Base-by-base conservation (phyloP, 257 asterid genomes). In the Mitragyna speciosa region DNA sequence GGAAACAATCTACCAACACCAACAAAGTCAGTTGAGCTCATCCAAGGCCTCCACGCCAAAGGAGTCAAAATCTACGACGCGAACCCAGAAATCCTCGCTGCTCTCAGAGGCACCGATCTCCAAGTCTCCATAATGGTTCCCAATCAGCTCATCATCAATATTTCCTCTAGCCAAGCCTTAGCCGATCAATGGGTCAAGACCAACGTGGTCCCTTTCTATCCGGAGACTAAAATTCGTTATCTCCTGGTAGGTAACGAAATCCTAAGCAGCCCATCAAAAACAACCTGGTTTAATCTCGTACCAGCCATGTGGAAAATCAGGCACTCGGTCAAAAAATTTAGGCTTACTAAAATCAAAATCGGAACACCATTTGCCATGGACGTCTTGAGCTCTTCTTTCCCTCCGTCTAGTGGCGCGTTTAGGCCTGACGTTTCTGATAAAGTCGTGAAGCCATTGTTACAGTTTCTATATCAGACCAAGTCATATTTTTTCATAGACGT, bases 281-380 rank as follows among this genome's bases (percentile, higher is more conserved):
- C 97, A 31, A 93, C 99, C 81, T 93, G 97, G 99, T 92, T 89
- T 85, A 52, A 86, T 43, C 93, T 95, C 30, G 99, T 95, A 28
- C 99, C 97, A 2, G 97, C 98, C 33, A 93, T 95, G 89, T 87
- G 91, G 28, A 87, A 75, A 83, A 93, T 95, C 83, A 83, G 97
- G 51, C 31, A 28, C 79, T 78, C 99, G 10, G 86, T 94, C 36
- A 91, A 83, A 48, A 93, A 83, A 72, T 85, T 77, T 61, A 91
- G 92, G 5, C 84, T 95, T 3, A 71, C 76, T 0, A 92, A 90
- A 74, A 72, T 95, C 74, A 95, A 95, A 63, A 83, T 95, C 22
- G 97, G 98, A 11, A 95, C 98, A 12, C 99, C 98, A 49, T 74
- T 95, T 48, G 97, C 97, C 0, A 90, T 91, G 90, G 99, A 95